Conservation (phyloP, 768 basidiomycete genomes). For the Hygrophoropsis aurantiaca region DNA sequence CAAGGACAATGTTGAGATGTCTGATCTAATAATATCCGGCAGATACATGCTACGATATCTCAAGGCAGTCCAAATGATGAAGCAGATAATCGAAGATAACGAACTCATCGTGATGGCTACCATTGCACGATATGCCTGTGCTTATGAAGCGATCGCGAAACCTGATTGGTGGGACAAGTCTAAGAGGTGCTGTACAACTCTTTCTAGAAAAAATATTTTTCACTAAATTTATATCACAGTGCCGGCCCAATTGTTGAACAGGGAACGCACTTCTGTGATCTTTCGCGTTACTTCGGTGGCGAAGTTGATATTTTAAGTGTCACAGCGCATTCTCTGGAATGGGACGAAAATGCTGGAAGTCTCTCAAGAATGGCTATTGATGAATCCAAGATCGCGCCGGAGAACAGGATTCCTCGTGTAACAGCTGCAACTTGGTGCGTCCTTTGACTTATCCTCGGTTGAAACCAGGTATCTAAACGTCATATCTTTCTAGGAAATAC, state of each 20-base stretch:
- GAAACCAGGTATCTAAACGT: slow-evolving; percentile 8
- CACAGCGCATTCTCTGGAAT: slow-evolving; percentile 86
- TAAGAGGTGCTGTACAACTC: slow-evolving; percentile 51
- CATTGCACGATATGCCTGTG: slow-evolving; percentile 90
- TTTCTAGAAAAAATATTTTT: slow-evolving; percentile 1
- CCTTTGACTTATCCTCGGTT: slow-evolving; percentile 14
- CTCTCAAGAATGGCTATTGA: slow-evolving; percentile 82
- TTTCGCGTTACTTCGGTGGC: slow-evolving; percentile 96
- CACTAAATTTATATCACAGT: slow-evolving; percentile 25
- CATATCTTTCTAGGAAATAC: slow-evolving; percentile 71
- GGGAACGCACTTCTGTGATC: slow-evolving; percentile 96
- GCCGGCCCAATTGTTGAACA: slow-evolving; percentile 86
- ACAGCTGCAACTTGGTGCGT: slow-evolving; percentile 87
- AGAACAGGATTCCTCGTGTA: slow-evolving; percentile 91
- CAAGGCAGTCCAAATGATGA: slow-evolving; percentile 94
- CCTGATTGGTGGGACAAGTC: slow-evolving; percentile 95
- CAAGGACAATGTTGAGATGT: no score
- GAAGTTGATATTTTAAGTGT: slow-evolving; percentile 86
- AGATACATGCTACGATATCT: slow-evolving; percentile 95
- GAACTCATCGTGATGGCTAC: slow-evolving; percentile 95
- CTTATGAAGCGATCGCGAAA: slow-evolving; percentile 78
- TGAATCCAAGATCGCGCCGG: slow-evolving; percentile 79
- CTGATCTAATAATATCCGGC: no score
- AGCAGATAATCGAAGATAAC: slow-evolving; percentile 92
- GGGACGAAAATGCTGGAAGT: slow-evolving; percentile 85